phyloP scores from a whole-genome alignment of 1,284 basidiomycete genomes.

The Abortiporus biennis region DNA sequence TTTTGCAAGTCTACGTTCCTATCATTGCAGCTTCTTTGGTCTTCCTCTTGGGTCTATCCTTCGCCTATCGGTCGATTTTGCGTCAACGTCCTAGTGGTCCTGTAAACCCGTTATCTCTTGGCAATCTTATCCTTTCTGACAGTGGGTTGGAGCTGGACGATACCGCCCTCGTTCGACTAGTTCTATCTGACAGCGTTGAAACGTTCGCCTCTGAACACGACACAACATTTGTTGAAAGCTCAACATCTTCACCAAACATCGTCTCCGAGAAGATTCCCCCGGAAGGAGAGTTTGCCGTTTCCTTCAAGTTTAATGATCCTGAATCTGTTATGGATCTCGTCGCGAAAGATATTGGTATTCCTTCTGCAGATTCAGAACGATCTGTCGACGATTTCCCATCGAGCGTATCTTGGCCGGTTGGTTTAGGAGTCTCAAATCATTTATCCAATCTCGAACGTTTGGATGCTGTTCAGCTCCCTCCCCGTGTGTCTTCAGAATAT shows the following conservation, averaged over 20 bases:
- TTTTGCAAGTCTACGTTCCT: not conserved
- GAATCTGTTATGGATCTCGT: not conserved
- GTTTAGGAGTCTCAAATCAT: not conserved
- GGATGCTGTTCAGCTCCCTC: too few species aligned
- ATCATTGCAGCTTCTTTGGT: not conserved
- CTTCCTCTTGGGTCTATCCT: not conserved
- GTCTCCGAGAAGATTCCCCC: not conserved
- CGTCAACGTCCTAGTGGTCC: not conserved
- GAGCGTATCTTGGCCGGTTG: constrained; percentile 1
- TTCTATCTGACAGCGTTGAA: not conserved
- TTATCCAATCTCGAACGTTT: too few species aligned
- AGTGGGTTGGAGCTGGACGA: not conserved
- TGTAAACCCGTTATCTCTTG: not conserved
- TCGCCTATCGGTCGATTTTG: not conserved
- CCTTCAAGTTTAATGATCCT: not conserved
- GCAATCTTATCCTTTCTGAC: not conserved
- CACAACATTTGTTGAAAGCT: not conserved
- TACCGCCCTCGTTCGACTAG: not conserved
- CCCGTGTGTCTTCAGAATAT: too few species aligned
- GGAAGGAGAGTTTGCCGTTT: not conserved
- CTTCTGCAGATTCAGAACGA: not conserved
- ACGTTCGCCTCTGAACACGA: not conserved
- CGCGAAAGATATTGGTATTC: not conserved
- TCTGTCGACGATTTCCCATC: not conserved
- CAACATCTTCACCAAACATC: not conserved